Evolutionary conservation across 2,329 filamentous ascomycete species (phyloP).

Genomic region (Xylaria hypoxylon): DNA sequence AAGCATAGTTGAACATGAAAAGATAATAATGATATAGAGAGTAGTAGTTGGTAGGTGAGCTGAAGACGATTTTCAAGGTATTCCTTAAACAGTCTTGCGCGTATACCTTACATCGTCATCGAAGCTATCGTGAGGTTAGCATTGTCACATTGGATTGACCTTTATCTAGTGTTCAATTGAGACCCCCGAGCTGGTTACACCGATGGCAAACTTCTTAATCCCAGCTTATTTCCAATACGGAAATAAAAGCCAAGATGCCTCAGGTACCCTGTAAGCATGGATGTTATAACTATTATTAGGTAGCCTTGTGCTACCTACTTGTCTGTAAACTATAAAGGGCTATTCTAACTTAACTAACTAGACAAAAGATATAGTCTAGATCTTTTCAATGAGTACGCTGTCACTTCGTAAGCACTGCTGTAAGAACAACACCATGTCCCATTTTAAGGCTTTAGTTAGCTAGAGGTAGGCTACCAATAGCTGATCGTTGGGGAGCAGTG

Average conservation of each 20-base stretch:
- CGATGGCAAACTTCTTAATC: conserved; percentile 13
- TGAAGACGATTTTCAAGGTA: not conserved
- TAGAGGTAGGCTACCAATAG: too few relatives aligned
- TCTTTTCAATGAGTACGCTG: not conserved
- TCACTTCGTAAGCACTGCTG: too few relatives aligned
- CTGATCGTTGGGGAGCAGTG: not conserved
- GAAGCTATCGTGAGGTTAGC: not conserved
- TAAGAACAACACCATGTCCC: too few relatives aligned
- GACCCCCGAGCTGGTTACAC: conserved; percentile 6
- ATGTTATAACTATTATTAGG: not conserved
- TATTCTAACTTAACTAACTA: not conserved
- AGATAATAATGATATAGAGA: not conserved
- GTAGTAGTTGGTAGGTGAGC: not conserved
- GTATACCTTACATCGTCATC: not conserved
- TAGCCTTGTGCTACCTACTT: not conserved
- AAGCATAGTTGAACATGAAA: not conserved
- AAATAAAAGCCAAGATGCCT: conserved; percentile 2
- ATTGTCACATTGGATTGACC: not conserved
- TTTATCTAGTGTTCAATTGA: not conserved
- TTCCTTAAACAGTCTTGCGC: not conserved
- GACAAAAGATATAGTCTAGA: not conserved
- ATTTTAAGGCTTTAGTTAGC: too few relatives aligned
- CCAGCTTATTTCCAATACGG: conserved; percentile 15
- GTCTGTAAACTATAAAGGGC: not conserved
- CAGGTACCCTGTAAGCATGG: not conserved